phyloP scores from a whole-genome alignment of 2,329 filamentous ascomycete genomes.

The Apiospora aurea region DNA sequence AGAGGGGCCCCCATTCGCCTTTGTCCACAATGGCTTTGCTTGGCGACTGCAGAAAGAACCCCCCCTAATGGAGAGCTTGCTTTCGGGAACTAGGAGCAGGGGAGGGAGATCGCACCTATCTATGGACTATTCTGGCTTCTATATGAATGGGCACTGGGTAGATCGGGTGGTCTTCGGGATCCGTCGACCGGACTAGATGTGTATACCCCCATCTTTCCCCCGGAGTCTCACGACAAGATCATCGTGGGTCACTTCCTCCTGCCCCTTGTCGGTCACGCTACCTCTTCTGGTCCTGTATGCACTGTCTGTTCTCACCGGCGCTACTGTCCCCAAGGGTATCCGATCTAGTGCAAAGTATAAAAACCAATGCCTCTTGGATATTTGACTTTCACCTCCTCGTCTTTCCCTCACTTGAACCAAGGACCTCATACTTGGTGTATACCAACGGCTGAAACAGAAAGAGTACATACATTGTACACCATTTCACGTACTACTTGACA shows the following conservation, averaged over 20 bases:
- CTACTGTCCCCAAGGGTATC: constrained; percentile 2
- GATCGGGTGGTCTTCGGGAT: neutral
- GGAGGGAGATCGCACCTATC: neutral
- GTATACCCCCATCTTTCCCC: constrained; percentile 4
- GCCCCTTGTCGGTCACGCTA: neutral
- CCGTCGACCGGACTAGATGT: constrained; percentile 6
- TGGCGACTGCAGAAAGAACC: neutral
- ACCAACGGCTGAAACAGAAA: neutral
- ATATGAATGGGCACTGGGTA: constrained; percentile 9
- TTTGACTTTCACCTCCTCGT: constrained; percentile 3
- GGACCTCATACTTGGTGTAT: neutral
- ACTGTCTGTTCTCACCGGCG: constrained; percentile 1
- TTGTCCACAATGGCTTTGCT: neutral
- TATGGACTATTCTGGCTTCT: neutral
- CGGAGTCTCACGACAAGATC: constrained; percentile 10
- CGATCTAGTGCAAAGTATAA: constrained; percentile 20
- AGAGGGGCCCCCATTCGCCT: neutral
- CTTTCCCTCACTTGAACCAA: neutral
- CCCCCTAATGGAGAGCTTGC: neutral
- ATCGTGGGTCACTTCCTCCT: neutral
- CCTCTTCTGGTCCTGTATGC: neutral
- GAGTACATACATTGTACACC: neutral
- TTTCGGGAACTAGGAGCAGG: constrained; percentile 7
- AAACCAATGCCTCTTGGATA: neutral
- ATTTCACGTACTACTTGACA: neutral